Evolutionary conservation across 176 grass and related monocot genomes (phyloP), one percentile per base, ranked within the genome.

Genomic region (Zizania latifolia): DNA sequence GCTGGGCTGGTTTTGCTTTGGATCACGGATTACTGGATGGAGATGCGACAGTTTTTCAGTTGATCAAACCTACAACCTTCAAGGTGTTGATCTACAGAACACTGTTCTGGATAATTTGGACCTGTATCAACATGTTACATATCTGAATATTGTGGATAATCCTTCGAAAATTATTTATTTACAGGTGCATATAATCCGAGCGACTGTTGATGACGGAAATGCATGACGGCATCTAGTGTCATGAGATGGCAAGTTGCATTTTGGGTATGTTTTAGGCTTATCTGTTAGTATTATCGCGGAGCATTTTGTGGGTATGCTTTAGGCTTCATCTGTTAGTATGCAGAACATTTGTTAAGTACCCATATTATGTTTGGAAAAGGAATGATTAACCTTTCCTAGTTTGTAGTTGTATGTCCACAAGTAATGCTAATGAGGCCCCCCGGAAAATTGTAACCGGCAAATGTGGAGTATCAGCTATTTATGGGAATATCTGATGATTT

Each of bases 1-100:
- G 92, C 19, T 94, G 88, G 92, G 85, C 77, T 48, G 92, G 85
- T 62, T 94, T 94, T 78, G 88, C 92, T 35, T 62, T 94, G 68
- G 51, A 68, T 73, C 92, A 94, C 85, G 86, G 81, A 39, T 57
- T 94, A 40, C 77, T 60, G 30, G 88, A 91, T 80, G 92, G 92
- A 41, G 85, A 94, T 72, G 75, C 88, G 14, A 64, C 75, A 37
- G 88, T 94, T 58, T 94, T 94, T 62, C 79, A 94, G 5, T 71
- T 94, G 70, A 88, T 94, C 61, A 88, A 94, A 53, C 70, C 92
- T 64, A 86, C 88, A 6, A 81, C 78, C 24, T 86, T 94, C 41
- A 94, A 91, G 85, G 85, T 91, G 39, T 70, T 13, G 51, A 50
- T 62, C n/a, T 64, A 23, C 76, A 37, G 69, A 58, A 41, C n/a